A percentile compares a stretch with the other conserved stretches of the same genome.
Conservation (phyloP, 2,329 filamentous ascomycete species). For the Pyricularia pennisetigena region DNA sequence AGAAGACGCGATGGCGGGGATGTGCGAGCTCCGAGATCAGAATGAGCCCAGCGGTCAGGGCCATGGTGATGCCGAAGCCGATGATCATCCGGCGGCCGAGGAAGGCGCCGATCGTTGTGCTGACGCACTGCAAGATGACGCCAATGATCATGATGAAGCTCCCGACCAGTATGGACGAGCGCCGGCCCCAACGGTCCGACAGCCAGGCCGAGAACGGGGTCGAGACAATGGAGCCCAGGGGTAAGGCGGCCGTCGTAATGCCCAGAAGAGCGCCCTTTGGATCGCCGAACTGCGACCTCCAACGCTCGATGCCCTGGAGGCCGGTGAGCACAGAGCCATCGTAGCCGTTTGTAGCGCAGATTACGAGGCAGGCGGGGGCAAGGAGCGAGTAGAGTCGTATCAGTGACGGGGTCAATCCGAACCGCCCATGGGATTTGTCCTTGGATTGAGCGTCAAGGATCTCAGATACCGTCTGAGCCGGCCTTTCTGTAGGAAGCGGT, state of each 20-base stretch:
- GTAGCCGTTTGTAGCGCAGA: slow-evolving; percentile 4
- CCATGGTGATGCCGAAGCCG: slow-evolving; percentile 24
- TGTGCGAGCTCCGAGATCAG: slow-evolving; percentile 29
- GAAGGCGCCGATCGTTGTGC: slow-evolving; percentile 25
- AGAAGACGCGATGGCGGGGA: slow-evolving; percentile 30
- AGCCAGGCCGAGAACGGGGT: slow-evolving; percentile 47
- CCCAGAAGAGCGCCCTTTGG: slow-evolving; percentile 35
- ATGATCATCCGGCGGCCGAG: slow-evolving; percentile 23
- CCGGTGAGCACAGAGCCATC: slow-evolving; percentile 3
- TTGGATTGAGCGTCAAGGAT: background rate
- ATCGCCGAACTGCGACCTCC: slow-evolving; percentile 24
- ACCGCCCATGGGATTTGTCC: background rate
- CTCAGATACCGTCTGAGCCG: background rate
- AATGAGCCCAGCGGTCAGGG: slow-evolving; percentile 19
- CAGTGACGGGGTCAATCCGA: background rate
- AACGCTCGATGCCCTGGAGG: slow-evolving; percentile 1
- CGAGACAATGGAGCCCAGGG: slow-evolving; percentile 46
- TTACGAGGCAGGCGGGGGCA: slow-evolving; percentile 2
- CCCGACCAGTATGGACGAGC: slow-evolving; percentile 30
- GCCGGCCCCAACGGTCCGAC: slow-evolving; percentile 28
- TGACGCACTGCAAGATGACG: slow-evolving; percentile 21
- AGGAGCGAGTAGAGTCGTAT: background rate
- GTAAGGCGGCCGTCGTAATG: slow-evolving; percentile 49
- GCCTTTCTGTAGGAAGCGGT: background rate
- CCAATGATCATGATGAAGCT: slow-evolving; percentile 28